Evolutionary conservation across 2,329 filamentous ascomycete genomes (phyloP).

Genomic region (Monosporascus sp.): DNA sequence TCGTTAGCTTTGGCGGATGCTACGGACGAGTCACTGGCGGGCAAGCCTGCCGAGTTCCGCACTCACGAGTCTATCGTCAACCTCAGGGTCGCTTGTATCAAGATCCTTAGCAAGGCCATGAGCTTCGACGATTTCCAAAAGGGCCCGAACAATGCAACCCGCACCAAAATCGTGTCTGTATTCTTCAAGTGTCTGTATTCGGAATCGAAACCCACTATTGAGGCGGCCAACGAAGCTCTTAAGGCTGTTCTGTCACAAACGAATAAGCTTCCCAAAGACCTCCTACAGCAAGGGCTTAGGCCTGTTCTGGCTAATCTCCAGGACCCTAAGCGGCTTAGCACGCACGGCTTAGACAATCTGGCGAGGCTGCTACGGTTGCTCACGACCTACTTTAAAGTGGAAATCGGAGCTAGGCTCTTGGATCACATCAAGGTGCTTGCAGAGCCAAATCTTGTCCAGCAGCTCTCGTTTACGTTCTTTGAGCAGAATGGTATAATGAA

Average conservation of each 20-base stretch:
- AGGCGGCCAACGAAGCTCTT: constrained; percentile 86
- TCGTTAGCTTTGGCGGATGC: constrained; percentile 91
- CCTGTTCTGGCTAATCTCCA: constrained; percentile 96
- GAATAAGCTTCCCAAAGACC: constrained; percentile 88
- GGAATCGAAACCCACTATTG: constrained; percentile 85
- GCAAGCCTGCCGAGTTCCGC: constrained; percentile 89
- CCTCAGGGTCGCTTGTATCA: constrained; percentile 87
- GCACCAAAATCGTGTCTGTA: constrained; percentile 76
- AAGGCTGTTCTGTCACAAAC: constrained; percentile 83
- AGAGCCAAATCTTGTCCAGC: constrained; percentile 72
- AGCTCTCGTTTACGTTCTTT: constrained; percentile 89
- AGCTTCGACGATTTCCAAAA: constrained; percentile 86
- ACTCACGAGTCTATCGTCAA: constrained; percentile 94
- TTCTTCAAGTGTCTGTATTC: constrained; percentile 98
- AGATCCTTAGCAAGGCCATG: constrained; percentile 88
- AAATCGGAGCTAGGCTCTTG: constrained; percentile 88
- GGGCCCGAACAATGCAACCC: constrained; percentile 59
- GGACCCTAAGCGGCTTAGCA: constrained; percentile 83
- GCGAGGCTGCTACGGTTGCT: constrained; percentile 83
- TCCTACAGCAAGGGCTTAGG: constrained; percentile 87
- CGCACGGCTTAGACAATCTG: constrained; percentile 85
- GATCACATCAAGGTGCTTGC: constrained; percentile 92
- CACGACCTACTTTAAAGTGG: constrained; percentile 98
- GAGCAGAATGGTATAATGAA: constrained; percentile 93
- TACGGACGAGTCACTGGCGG: constrained; percentile 83